Evolutionary conservation across 1,139 yeast species (phyloP), one percentile per base, ranked within the genome.

Genomic region (Scheffersomyces segobiensis): DNA sequence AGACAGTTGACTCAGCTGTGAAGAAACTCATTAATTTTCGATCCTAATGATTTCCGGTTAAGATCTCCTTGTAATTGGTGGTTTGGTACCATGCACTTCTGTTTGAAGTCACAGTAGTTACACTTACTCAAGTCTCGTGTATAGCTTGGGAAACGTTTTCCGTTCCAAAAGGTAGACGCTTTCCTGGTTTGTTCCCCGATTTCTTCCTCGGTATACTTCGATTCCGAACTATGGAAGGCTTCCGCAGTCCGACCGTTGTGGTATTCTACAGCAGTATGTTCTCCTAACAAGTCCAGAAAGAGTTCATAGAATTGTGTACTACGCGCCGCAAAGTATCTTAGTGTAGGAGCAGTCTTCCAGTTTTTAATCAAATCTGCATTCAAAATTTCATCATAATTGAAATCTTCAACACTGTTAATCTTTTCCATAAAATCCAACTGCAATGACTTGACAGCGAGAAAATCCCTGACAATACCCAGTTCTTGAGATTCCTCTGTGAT

Each of bases 281-380:
- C 68, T 0, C 83, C 74, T 4, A 78, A 55, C 19, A 63, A 32
- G 3, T 42, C 46, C 12, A 32, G 50, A 14, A 84, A 63, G 4
- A 78, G 56, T 5, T 66, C 59, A 61, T 80, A 83, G 46, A 86
- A 67, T 64, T 86, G 88, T 0, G 87, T 75, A 7, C 83, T 65
- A 57, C 91, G 72, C 0, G 84, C 82, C 0, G 89, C 84, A 59
- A 88, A 77, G 63, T 84, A 84, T 55, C 86, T 70, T 49, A 87
- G 67, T 0, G 92, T 87, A 19, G 86, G 78, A 0, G 89, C 86
- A 2, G 58, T 72, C 55, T 71, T 66, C 93, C 93, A 88, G 1
- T 64, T 57, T 3, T 63, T 68, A 19, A 78, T 67, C 14, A 77
- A 65, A 20, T 63, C 62, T 39, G 52, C 22, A 57, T 63, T 58